Percentiles rank a stretch among this genome's conserved stretches.
These are phyloP conservation scores for Globisporangium echinulatum DNA, from an alignment of 352 stramenopile genomes.

Conservation along the genomic window DNA sequence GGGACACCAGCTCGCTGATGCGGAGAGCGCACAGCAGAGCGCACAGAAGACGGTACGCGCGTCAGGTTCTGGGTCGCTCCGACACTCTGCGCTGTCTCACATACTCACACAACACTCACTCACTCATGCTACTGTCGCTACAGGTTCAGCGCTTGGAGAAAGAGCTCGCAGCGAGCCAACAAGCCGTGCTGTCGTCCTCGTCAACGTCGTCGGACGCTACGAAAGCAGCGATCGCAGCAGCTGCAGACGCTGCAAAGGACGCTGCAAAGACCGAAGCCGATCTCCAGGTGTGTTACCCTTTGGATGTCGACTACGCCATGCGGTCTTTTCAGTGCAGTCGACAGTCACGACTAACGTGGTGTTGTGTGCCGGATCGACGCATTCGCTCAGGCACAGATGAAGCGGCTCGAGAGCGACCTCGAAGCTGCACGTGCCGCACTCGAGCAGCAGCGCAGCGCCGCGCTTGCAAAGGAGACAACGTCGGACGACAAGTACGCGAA, in stretches of 20 bases:
- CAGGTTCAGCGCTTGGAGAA: slow-evolving; percentile 59
- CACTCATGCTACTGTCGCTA: background rate
- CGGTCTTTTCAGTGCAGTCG: too few species aligned
- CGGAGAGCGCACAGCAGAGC: slow-evolving; percentile 22
- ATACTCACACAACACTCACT: background rate
- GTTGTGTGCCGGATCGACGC: background rate
- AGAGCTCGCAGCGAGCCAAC: slow-evolving; percentile 33
- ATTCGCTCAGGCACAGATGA: slow-evolving; percentile 24
- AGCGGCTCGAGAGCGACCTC: slow-evolving; percentile 30
- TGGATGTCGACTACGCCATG: too few species aligned
- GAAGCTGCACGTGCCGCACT: slow-evolving; percentile 31
- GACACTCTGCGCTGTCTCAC: too few species aligned
- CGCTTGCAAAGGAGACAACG: slow-evolving; percentile 35
- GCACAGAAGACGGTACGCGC: slow-evolving; percentile 45
- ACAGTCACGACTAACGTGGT: too few species aligned
- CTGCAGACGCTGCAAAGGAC: slow-evolving; percentile 12
- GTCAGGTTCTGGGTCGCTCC: too few species aligned
- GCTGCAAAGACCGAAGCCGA: slow-evolving; percentile 27
- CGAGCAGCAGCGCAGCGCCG: slow-evolving; percentile 44
- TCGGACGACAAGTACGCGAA: slow-evolving; percentile 71
- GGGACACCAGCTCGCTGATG: slow-evolving; percentile 36
- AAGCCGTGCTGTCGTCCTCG: slow-evolving; percentile 8
- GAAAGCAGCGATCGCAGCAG: slow-evolving; percentile 14
- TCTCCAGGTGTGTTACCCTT: slow-evolving; percentile 20
- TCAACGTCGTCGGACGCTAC: slow-evolving; percentile 25